Evolutionary conservation across 805 yeast genomes (phyloP).

Genomic region (Candida silvatica): DNA sequence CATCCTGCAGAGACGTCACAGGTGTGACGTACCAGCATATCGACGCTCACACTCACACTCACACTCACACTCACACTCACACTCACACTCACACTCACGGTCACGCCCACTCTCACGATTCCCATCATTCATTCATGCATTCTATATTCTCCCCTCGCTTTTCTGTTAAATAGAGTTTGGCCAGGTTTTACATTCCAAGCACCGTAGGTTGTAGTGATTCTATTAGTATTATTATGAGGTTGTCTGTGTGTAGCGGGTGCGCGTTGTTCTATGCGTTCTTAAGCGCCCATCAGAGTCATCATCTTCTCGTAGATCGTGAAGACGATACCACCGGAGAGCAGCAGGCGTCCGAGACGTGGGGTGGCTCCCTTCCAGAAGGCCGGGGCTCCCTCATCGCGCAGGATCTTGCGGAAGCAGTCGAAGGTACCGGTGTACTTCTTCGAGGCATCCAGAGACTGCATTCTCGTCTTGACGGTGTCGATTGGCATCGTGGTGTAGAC

Average conservation of each 20-base stretch:
- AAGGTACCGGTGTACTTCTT: conserved; percentile 64
- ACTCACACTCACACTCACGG: no score
- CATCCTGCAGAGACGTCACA: not conserved
- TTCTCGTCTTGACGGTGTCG: conserved; percentile 92
- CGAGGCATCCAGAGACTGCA: conserved; percentile 85
- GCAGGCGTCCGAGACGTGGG: conserved; percentile 86
- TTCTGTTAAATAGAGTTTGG: not conserved
- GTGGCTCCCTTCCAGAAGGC: conserved; percentile 99
- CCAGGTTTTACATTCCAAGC: not conserved
- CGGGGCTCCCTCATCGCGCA: conserved; percentile 78
- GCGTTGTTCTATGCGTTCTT: conserved; percentile 1
- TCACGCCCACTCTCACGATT: not conserved
- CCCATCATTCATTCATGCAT: not conserved
- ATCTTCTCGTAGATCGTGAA: conserved; percentile 94
- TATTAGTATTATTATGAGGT: conserved; percentile 1
- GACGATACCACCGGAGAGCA: conserved; percentile 94
- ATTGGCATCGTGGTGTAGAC: conserved; percentile 94
- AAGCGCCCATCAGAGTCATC: conserved; percentile 45
- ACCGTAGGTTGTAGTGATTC: not conserved
- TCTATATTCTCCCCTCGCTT: not conserved
- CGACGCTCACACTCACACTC: no score
- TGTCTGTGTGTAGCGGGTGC: conserved; percentile 3
- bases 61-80: no score
- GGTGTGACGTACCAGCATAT: no score
- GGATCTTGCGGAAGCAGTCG: conserved; percentile 74